phyloP scores from a whole-genome alignment of 1,284 basidiomycete species.

The Rhodotorula glutinis region DNA sequence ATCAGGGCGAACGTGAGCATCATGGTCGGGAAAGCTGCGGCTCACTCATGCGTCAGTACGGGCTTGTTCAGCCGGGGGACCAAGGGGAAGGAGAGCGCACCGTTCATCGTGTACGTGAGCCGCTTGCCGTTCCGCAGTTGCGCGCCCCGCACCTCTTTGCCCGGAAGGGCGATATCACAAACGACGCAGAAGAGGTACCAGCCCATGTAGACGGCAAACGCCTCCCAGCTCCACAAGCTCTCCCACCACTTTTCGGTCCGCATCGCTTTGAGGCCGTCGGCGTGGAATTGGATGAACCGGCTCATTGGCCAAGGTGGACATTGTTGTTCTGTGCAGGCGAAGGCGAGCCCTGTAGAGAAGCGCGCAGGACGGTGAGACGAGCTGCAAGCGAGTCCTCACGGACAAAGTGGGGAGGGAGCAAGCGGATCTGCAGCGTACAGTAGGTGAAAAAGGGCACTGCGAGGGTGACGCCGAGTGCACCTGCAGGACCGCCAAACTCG shows the following conservation, averaged over 20 bases:
- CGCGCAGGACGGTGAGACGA: not conserved
- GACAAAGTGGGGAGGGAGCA: not conserved
- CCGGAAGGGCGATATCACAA: conserved; percentile 81
- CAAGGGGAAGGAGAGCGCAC: conserved; percentile 51
- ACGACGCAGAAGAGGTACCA: conserved; percentile 88
- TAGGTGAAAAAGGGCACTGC: conserved; percentile 51
- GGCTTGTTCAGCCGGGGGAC: too few species aligned
- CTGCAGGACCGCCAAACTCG: conserved; percentile 47
- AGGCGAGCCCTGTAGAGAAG: conserved; percentile 35
- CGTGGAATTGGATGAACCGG: conserved; percentile 32
- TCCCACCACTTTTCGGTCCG: conserved; percentile 60
- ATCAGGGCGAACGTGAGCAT: conserved; percentile 71
- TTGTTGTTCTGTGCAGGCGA: conserved; percentile 36
- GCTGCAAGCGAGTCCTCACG: not conserved
- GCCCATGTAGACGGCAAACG: conserved; percentile 68
- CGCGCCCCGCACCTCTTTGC: conserved; percentile 76
- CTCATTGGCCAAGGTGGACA: conserved; percentile 41
- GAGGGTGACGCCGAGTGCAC: conserved; percentile 49
- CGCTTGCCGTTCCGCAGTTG: conserved; percentile 73
- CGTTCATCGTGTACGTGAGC: conserved; percentile 86
- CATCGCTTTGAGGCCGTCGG: conserved; percentile 45
- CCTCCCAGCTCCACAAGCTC: conserved; percentile 75
- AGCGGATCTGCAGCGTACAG: conserved; percentile 28
- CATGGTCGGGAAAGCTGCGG: conserved; percentile 77
- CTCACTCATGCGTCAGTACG: too few species aligned